A percentile compares a stretch with the other conserved stretches of the same genome.
phyloP scores from a whole-genome alignment of 768 basidiomycete species.

The Russula compacta region DNA sequence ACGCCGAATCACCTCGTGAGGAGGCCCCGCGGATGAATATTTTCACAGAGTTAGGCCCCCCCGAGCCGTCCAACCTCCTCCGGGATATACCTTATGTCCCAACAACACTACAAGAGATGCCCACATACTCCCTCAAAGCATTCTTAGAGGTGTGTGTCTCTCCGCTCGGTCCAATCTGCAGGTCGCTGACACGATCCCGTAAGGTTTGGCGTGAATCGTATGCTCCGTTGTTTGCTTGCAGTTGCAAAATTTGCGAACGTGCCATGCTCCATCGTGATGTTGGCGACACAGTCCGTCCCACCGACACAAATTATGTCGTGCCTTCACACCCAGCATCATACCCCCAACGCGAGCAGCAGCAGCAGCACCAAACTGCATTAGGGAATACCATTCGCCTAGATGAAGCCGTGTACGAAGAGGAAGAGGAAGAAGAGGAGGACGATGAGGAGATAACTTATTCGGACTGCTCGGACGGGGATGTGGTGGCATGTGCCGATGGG shows the following conservation, averaged over 20 bases:
- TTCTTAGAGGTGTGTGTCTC: conserved; percentile 41
- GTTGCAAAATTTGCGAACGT: conserved; percentile 66
- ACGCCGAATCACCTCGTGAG: conserved; percentile 22
- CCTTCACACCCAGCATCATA: conserved; percentile 22
- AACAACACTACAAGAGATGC: conserved; percentile 47
- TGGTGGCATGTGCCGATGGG: conserved; percentile 16
- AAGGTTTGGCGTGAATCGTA: conserved; percentile 73
- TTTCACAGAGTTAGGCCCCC: conserved; percentile 44
- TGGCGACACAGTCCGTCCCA: conserved; percentile 26
- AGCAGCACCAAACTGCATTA: background rate
- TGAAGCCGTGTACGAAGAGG: conserved; percentile 23
- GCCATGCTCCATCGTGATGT: conserved; percentile 46
- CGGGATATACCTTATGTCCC: conserved; percentile 66
- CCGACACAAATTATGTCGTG: conserved; percentile 21
- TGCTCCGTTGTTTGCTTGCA: conserved; percentile 60
- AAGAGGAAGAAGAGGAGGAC: conserved; percentile 30
- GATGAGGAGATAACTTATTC: conserved; percentile 23
- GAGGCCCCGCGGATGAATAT: conserved; percentile 23
- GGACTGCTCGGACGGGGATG: conserved; percentile 11
- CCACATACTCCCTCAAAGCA: conserved; percentile 28
- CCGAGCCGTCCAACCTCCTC: conserved; percentile 51
- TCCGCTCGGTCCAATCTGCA: background rate
- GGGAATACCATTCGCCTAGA: conserved; percentile 23
- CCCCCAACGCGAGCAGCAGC: conserved; percentile 8
- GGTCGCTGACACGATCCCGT: background rate